Percentiles rank a stretch among this genome's conserved stretches.
Evolutionary conservation across 2,329 filamentous ascomycete genomes (phyloP).

Genomic region (Pseudophaeomoniella oleicola): DNA sequence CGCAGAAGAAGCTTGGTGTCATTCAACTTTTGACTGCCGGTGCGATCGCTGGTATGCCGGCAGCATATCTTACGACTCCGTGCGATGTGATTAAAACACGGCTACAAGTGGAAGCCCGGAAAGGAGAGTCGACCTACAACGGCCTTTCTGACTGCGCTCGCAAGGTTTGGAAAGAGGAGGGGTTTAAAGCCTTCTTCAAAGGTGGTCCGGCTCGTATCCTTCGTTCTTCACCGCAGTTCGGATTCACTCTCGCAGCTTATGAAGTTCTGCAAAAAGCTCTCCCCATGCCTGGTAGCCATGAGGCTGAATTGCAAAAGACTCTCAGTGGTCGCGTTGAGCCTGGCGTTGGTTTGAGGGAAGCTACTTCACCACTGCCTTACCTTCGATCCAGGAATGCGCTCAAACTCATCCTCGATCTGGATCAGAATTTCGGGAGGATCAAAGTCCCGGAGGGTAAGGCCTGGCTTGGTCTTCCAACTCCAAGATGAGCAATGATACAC

Average conservation of each 20-base stretch:
- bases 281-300: slow-evolving; percentile 56
- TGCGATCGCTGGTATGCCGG: slow-evolving; percentile 85
- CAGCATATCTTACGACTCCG: slow-evolving; percentile 87
- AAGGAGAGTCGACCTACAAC: slow-evolving; percentile 81
- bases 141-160: slow-evolving; percentile 71
- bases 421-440: slow-evolving; percentile 77
- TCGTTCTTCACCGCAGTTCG: slow-evolving; percentile 91
- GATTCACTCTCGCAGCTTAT: slow-evolving; percentile 91
- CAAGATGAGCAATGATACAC: no score
- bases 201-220: slow-evolving; percentile 90
- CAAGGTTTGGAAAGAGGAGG: slow-evolving; percentile 80
- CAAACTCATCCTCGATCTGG: slow-evolving; percentile 88
- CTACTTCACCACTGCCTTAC: slow-evolving; percentile 49
- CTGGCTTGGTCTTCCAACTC: slow-evolving; percentile 13
- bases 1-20: slow-evolving; percentile 68
- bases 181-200: slow-evolving; percentile 96
- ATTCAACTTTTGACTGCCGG: slow-evolving; percentile 85
- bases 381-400: slow-evolving; percentile 73
- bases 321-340: slow-evolving; percentile 49
- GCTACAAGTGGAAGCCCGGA: slow-evolving; percentile 90
- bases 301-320: slow-evolving; percentile 36
- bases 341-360: slow-evolving; percentile 47
- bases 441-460: slow-evolving; percentile 35
- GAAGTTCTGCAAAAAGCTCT: slow-evolving; percentile 73
- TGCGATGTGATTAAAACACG: slow-evolving; percentile 99